Percentiles rank a stretch among this genome's conserved stretches.
Conservation (phyloP, 768 basidiomycete species). For the Sarcomyxa edulis region DNA sequence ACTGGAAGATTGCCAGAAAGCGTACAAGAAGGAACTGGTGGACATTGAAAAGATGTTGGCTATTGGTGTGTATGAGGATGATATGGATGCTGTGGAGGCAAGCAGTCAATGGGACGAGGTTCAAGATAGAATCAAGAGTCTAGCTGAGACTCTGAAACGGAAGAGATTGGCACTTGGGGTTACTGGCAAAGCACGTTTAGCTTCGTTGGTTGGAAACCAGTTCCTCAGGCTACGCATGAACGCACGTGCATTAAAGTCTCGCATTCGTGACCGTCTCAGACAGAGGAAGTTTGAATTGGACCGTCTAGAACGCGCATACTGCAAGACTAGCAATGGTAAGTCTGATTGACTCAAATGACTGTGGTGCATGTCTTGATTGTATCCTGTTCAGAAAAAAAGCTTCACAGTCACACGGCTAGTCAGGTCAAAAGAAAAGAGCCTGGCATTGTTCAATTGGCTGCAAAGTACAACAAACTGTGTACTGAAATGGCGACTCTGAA, state of each 20-base stretch:
- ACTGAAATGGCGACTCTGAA: constrained; percentile 12
- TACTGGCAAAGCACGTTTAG: neutral
- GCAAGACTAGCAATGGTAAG: constrained; percentile 10
- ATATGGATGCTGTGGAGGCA: neutral
- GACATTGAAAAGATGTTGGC: neutral
- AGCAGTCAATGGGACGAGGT: constrained; percentile 1
- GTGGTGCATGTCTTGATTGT: no score
- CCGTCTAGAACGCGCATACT: constrained; percentile 2
- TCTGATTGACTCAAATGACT: neutral
- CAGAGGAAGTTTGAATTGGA: constrained; percentile 15
- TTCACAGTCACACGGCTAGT: constrained; percentile 10
- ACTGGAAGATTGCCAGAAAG: neutral
- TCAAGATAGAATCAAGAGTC: neutral
- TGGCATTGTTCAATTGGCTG: constrained; percentile 10
- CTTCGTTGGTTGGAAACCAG: neutral
- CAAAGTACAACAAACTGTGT: constrained; percentile 16
- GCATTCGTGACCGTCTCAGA: constrained; percentile 11
- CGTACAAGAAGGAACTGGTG: neutral
- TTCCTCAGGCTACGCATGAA: constrained; percentile 12
- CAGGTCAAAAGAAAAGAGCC: constrained; percentile 12
- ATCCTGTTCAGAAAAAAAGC: constrained; percentile 11
- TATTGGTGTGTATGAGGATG: neutral
- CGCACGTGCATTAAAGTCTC: constrained; percentile 13
- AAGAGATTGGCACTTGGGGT: constrained; percentile 1
- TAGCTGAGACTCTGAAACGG: neutral